phyloP scores from a whole-genome alignment of 768 basidiomycete species.

The Russula ochroleuca region DNA sequence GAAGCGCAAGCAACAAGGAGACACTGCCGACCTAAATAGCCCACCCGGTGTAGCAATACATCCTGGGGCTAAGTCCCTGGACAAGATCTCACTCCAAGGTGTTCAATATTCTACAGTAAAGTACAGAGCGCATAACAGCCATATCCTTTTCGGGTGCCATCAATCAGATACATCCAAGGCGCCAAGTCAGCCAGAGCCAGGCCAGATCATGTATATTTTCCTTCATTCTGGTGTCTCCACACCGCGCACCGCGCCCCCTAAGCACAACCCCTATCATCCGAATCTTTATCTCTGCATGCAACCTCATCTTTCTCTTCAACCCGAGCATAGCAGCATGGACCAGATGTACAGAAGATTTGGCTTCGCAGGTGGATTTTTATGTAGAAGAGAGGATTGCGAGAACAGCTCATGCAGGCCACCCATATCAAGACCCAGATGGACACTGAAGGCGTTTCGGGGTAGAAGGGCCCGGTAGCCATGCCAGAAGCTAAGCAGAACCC shows the following conservation, averaged over 20 bases:
- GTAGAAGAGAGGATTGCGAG: not conserved
- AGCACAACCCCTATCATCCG: not conserved
- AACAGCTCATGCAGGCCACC: too few relatives aligned
- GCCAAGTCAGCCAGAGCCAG: not conserved
- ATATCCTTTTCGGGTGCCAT: not conserved
- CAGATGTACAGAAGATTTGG: not conserved
- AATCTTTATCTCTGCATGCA: not conserved
- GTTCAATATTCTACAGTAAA: constrained; percentile 1
- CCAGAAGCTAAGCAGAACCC: too few relatives aligned
- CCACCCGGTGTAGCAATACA: too few relatives aligned
- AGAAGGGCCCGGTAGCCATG: too few relatives aligned
- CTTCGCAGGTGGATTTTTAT: not conserved
- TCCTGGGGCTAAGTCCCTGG: too few relatives aligned
- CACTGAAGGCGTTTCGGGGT: too few relatives aligned
- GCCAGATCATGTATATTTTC: not conserved
- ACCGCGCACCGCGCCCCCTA: not conserved
- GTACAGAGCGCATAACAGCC: not conserved
- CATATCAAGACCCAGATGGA: too few relatives aligned
- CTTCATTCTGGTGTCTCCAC: not conserved
- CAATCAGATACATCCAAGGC: not conserved
- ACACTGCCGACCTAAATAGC: too few relatives aligned
- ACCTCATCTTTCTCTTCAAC: not conserved
- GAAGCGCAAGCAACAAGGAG: too few relatives aligned
- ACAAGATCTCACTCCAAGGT: not conserved
- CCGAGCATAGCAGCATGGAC: not conserved